Base-by-base conservation (phyloP, 257 asterid genomes). In the Solanum dulcamara region DNA sequence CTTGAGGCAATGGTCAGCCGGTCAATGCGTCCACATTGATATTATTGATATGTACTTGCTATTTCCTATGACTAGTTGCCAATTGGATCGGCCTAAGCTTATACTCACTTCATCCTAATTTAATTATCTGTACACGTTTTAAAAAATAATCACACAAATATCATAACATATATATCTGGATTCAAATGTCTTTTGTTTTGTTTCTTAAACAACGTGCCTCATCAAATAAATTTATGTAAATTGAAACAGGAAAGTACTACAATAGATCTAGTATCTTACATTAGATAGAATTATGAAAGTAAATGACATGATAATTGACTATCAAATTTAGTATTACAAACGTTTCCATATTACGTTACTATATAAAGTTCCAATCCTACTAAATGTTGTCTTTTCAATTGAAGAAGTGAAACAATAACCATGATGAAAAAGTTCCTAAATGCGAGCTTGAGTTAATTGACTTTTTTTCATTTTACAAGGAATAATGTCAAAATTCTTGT, bases 21-120 rank as follows among this genome's bases (percentile, higher is more conserved):
- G 83, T 77, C 83, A 77, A 77, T 28, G 62, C 15, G 35, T 77
- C 83, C 83, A 77, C 83, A 46, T 77, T 46, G 17, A 24, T 26
- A 14, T 26, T 26, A 14, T 26, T 5, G 13, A 7, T 7, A 66
- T 32, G n/a, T 66, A 62, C 9, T 62, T n/a, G 15, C 2, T 62
- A 22, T 15, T 24, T 42, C 7, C 24, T 44, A 3, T 44, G 81
- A 75, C 59, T 26, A 42, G 10, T 40, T n/a, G 33, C 3, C 33
- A n/a, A 12, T 12, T n/a, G 55, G 81, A 72, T 72, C 24, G 3
- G 10, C 22, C 33, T 20, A 72, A 22, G 9, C 30, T 30, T 17
- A 67, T 20, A 37, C 51, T 20, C 28, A 37, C 17, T 67, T 66
- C 74, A 32, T 66, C 38, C 42, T 3, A 32, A 67, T 28, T 64